phyloP scores from a whole-genome alignment of 805 yeast species.

The Starmerella sp. region DNA sequence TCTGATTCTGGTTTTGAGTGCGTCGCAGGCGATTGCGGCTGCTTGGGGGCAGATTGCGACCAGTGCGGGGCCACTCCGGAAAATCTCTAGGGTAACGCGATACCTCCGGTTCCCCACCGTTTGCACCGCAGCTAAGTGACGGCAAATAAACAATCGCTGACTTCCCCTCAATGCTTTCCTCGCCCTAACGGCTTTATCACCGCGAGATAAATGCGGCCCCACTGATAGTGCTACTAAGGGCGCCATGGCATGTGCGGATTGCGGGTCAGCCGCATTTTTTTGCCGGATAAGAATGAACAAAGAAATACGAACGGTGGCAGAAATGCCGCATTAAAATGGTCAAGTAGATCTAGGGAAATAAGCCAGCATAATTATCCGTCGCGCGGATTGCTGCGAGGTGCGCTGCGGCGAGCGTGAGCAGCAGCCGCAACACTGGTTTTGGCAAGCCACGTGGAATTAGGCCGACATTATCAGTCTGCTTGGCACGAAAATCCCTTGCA shows the following conservation, averaged over 20 bases:
- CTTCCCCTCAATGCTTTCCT: constrained; percentile 1
- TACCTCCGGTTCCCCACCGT: constrained; percentile 1
- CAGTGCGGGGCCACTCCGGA: constrained; percentile 1
- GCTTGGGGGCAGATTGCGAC: not conserved
- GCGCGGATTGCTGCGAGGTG: not conserved
- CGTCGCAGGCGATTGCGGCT: not conserved
- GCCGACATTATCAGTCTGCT: not conserved
- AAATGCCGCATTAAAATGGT: not conserved
- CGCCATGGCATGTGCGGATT: not conserved
- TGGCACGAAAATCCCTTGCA: not conserved
- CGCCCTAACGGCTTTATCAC: not conserved
- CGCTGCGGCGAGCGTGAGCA: no score
- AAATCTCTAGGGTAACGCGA: not conserved
- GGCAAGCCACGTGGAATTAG: not conserved
- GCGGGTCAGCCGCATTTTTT: no score
- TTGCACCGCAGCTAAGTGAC: not conserved
- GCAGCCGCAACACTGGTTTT: not conserved
- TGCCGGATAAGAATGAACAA: no score
- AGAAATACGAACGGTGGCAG: no score
- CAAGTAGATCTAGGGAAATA: no score
- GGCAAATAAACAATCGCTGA: not conserved
- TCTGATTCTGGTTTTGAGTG: not conserved
- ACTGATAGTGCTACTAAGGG: not conserved
- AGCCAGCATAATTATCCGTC: not conserved
- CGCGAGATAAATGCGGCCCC: not conserved